phyloP scores from a whole-genome alignment of 2,329 filamentous ascomycete genomes.

The Aspergillus piperis region DNA sequence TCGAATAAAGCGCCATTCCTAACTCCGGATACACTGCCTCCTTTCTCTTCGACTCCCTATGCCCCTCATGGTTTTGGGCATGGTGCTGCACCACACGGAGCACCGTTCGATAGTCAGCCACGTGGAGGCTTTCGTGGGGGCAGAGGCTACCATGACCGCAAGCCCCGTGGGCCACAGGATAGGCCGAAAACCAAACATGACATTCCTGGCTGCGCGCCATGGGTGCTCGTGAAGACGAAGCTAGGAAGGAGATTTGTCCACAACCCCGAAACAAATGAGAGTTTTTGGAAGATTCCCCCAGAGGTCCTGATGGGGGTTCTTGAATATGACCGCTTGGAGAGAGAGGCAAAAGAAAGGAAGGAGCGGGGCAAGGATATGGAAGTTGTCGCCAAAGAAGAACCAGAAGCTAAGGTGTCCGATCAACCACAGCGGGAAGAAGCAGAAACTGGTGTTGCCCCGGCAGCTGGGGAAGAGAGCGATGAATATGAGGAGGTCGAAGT shows the following conservation, averaged over 20 bases:
- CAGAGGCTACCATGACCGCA: constrained; percentile 60
- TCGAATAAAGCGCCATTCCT: constrained; percentile 35
- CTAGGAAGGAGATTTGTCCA: constrained; percentile 86
- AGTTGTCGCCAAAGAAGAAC: constrained; percentile 22
- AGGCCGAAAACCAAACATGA: constrained; percentile 75
- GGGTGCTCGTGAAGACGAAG: constrained; percentile 92
- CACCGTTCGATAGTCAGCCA: constrained; percentile 40
- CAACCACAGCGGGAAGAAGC: constrained; percentile 15
- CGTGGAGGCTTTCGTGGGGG: constrained; percentile 52
- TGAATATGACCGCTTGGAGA: constrained; percentile 70
- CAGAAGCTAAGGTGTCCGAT: constrained; percentile 17
- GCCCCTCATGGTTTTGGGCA: constrained; percentile 27
- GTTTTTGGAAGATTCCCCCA: constrained; percentile 92
- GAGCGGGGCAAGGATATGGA: constrained; percentile 34
- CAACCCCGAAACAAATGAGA: constrained; percentile 81
- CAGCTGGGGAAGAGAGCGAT: constrained; percentile 58
- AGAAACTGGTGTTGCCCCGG: constrained; percentile 30
- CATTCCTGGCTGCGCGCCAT: constrained; percentile 81
- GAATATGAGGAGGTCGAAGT: constrained; percentile 80
- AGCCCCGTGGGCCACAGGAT: constrained; percentile 70
- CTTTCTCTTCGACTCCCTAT: constrained; percentile 41
- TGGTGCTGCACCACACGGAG: constrained; percentile 15
- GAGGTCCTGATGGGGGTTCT: constrained; percentile 75
- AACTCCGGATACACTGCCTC: constrained; percentile 35
- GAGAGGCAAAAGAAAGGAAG: constrained; percentile 65